Conservation (phyloP, 192 early-diverging fungal species). For the Mortierella claussenii region DNA sequence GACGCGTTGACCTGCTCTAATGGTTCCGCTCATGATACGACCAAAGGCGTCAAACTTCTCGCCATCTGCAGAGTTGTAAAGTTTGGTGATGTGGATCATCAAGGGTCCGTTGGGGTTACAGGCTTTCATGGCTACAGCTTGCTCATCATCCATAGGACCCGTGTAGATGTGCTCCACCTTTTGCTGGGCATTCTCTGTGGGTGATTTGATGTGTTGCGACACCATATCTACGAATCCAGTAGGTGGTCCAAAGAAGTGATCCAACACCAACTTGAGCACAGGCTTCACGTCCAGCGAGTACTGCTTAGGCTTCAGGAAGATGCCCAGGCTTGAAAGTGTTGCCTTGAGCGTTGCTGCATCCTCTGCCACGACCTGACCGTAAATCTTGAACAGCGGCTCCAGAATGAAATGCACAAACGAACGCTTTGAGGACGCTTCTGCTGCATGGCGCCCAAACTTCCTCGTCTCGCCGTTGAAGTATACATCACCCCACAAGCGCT, state of each 20-base stretch:
- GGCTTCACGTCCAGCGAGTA: conserved; percentile 86
- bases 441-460: conserved; percentile 81
- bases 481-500: conserved; percentile 97
- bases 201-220: conserved; percentile 80
- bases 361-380: conserved; percentile 86
- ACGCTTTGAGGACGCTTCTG: conserved; percentile 68
- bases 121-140: conserved; percentile 74
- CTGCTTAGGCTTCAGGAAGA: conserved; percentile 81
- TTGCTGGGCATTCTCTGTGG: conserved; percentile 75
- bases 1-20: conserved; percentile 80
- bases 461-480: conserved; percentile 86
- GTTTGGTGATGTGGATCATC: conserved; percentile 92
- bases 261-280: conserved; percentile 82
- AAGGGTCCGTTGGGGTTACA: conserved; percentile 93
- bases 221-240: conserved; percentile 94
- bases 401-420: conserved; percentile 97
- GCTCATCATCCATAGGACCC: conserved; percentile 66
- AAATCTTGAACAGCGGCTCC: conserved; percentile 95
- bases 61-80: conserved; percentile 90
- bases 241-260: conserved; percentile 91
- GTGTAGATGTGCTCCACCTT: conserved; percentile 72
- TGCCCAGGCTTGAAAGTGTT: conserved; percentile 81
- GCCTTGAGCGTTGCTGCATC: conserved; percentile 74
- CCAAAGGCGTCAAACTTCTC: conserved; percentile 91
- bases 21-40: conserved; percentile 92